Conservation (phyloP, 805 yeast species). For the Starmerella etchellsii region DNA sequence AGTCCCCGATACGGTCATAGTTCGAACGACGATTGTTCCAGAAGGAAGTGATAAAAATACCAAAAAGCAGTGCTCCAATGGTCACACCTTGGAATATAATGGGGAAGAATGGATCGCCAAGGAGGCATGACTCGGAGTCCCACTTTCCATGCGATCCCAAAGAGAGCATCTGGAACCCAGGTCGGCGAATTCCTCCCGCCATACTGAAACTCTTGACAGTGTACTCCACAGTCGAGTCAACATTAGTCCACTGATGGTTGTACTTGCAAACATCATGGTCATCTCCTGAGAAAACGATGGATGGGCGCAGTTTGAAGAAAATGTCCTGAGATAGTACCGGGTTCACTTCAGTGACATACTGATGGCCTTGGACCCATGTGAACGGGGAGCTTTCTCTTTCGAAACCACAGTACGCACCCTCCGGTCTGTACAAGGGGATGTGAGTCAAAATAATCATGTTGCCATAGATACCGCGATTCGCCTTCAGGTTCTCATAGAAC, state of each 20-base stretch:
- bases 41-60: neutral
- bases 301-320: slow-evolving; percentile 49
- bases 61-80: neutral
- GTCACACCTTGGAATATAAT: slow-evolving; percentile 21
- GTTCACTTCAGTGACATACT: slow-evolving; percentile 82
- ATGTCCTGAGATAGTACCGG: slow-evolving; percentile 46
- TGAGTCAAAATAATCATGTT: slow-evolving; percentile 52
- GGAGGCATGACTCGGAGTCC: slow-evolving; percentile 24
- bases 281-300: slow-evolving; percentile 73
- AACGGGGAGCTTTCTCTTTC: slow-evolving; percentile 57
- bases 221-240: slow-evolving; percentile 42
- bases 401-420: slow-evolving; percentile 55
- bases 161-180: slow-evolving; percentile 77
- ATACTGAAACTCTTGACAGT: slow-evolving; percentile 82
- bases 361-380: slow-evolving; percentile 63
- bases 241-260: slow-evolving; percentile 34
- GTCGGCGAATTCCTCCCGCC: slow-evolving; percentile 80
- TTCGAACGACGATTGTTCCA: neutral
- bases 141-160: slow-evolving; percentile 27
- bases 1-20: neutral
- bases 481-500: slow-evolving; percentile 35
- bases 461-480: neutral
- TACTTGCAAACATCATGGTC: slow-evolving; percentile 93
- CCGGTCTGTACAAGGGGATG: slow-evolving; percentile 72
- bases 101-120: slow-evolving; percentile 25